Conservation (phyloP, 768 basidiomycete species). For the Cystobasidiopsis lactophilus region DNA sequence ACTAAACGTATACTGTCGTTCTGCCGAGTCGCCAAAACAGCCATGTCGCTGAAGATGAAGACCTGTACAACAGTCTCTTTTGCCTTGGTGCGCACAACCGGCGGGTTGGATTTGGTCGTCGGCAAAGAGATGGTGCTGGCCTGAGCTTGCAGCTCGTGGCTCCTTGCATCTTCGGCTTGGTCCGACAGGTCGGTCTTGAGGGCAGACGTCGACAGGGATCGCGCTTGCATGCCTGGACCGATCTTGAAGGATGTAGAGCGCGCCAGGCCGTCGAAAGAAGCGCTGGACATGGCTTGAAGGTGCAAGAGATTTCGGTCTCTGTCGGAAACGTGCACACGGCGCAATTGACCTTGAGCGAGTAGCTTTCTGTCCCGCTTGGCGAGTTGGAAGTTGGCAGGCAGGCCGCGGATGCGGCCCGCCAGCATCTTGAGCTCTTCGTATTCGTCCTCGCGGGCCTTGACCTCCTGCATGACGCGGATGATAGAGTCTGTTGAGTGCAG, state of each 20-base stretch:
- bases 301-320: conserved; percentile 15
- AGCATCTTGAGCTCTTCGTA: conserved; percentile 51
- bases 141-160: too few relatives aligned
- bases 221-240: not conserved
- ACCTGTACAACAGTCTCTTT: conserved; percentile 22
- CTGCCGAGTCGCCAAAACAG: conserved; percentile 35
- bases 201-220: not conserved
- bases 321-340: conserved; percentile 29
- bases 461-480: conserved; percentile 58
- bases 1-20: conserved; percentile 16
- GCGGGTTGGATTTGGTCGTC: too few relatives aligned
- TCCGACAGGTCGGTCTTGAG: not conserved
- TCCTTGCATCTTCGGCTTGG: conserved; percentile 1
- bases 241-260: not conserved
- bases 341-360: conserved; percentile 42
- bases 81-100: conserved; percentile 13
- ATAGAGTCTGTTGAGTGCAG: conserved; percentile 45
- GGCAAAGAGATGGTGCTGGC: too few relatives aligned
- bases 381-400: conserved; percentile 35
- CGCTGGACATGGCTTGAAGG: not conserved
- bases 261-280: not conserved
- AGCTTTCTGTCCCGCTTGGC: conserved; percentile 53
- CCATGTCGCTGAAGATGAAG: conserved; percentile 46
- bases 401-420: conserved; percentile 37
- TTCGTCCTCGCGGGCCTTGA: conserved; percentile 66